These are phyloP conservation scores for Ceratocystis colombiana DNA, from an alignment of 2,329 filamentous ascomycete genomes.

Conservation along the genomic window DNA sequence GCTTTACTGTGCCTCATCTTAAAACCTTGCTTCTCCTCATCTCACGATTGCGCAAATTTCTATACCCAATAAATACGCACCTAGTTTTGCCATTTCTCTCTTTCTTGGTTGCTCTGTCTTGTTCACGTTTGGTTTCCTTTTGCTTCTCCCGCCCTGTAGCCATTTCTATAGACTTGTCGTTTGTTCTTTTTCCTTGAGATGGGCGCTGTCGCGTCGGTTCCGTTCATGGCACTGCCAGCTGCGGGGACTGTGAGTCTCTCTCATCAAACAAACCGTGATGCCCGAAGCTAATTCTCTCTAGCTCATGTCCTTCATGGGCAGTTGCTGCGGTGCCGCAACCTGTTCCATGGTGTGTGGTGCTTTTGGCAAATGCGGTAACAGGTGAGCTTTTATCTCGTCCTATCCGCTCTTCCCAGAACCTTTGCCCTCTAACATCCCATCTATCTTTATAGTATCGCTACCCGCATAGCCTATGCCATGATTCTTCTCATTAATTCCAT, in stretches of 20 bases:
- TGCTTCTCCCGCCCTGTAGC: neutral
- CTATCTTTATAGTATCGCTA: slow-evolving; percentile 60
- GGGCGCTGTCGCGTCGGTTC: slow-evolving; percentile 85
- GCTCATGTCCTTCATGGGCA: slow-evolving; percentile 69
- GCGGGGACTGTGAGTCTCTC: slow-evolving; percentile 61
- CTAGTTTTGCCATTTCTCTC: neutral
- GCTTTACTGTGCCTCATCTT: neutral
- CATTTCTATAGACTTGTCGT: neutral
- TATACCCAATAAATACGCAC: neutral
- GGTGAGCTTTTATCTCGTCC: slow-evolving; percentile 40
- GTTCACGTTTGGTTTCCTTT: neutral
- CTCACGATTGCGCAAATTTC: slow-evolving; percentile 6
- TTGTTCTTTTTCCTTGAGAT: slow-evolving; percentile 41
- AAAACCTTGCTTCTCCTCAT: slow-evolving; percentile 6
- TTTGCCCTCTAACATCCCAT: slow-evolving; percentile 26
- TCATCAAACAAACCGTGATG: neutral
- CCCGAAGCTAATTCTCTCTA: slow-evolving; percentile 31
- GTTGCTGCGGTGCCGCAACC: slow-evolving; percentile 92
- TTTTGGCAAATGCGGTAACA: slow-evolving; percentile 95
- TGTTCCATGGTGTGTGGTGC: slow-evolving; percentile 93
- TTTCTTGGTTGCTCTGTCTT: neutral
- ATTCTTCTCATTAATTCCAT: slow-evolving; percentile 95
- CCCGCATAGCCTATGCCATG: slow-evolving; percentile 90
- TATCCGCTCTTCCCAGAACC: neutral
- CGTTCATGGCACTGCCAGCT: slow-evolving; percentile 79